Evolutionary conservation across 768 basidiomycete genomes (phyloP), one percentile per base, ranked within the genome.

Genomic region (Pleurotus tuber-regium): DNA sequence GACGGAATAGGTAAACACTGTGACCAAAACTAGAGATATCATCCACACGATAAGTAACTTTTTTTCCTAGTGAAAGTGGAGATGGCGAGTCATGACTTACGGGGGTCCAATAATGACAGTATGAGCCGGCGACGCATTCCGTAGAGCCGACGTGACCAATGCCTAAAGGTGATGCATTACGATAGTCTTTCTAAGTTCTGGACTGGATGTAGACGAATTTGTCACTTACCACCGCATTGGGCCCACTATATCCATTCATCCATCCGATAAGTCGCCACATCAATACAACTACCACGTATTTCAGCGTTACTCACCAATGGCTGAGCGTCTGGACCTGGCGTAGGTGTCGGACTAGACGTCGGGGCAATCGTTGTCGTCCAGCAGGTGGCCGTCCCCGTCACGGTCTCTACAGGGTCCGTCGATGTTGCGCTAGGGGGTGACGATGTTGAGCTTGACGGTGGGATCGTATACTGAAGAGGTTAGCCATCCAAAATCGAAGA

Each of bases 141-240:
- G n/a, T 26, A 8, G 24, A 29, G 3, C 43, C 43, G 18, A 26
- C 18, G 23, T 26, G 29, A 7, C 26, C 43, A 14, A n/a, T 19
- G 4, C 43, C 43, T 46, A 12, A 9, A 11, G 8, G 23, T 14
- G 23, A 7, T 14, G 14, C 14, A 5, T 21, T 21, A 11, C 41
- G 19, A 21, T 3, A 21, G 14, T 42, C 14, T 16, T 1, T 6
- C 18, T 6, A 10, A 21, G 18, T 14, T 26, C 18, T 26, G n/a
- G 24, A 6, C n/a, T n/a, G 24, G n/a, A n/a, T n/a, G 6, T 3
- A 31, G 43, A 23, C 4, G 14, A 25, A 8, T 8, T 14, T 8
- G n/a, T 11, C n/a, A 46, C 43, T 25, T 46, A 46, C 43, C 43
- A 16, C 43, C 43, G 26, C 43, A 46, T 46, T 46, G 43, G 9